Evolutionary conservation across 208 protist species (phyloP).

Genomic region (Leptomonas pyrrhocoris): DNA sequence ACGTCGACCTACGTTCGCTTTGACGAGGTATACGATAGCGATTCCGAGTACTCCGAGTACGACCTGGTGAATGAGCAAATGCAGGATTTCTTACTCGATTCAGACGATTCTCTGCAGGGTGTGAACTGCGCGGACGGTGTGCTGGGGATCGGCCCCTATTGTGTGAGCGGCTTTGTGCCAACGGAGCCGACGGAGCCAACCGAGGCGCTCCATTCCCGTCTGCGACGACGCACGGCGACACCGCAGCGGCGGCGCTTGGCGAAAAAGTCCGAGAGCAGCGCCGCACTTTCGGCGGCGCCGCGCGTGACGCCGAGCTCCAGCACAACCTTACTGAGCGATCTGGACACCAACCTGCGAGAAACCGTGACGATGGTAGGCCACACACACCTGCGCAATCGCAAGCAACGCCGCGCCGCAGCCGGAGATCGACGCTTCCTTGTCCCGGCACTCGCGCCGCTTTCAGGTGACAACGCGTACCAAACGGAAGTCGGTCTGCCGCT

Average conservation of each 20-base stretch:
- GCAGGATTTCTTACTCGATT: conserved; percentile 66
- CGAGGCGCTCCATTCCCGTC: not conserved
- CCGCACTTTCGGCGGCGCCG: conserved; percentile 7
- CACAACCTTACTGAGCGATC: conserved; percentile 10
- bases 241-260: conserved; percentile 29
- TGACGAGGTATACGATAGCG: conserved; percentile 26
- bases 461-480: not conserved
- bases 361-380: not conserved
- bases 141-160: conserved; percentile 11
- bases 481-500: conserved; percentile 5
- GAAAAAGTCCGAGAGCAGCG: conserved; percentile 33
- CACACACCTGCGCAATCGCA: conserved; percentile 6
- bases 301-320: conserved; percentile 28
- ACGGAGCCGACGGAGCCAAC: not conserved
- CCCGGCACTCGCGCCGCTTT: conserved; percentile 7
- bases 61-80: conserved; percentile 76
- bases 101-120: conserved; percentile 34
- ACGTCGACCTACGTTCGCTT: not conserved
- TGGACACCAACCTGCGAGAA: conserved; percentile 18
- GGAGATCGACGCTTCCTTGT: conserved; percentile 25
- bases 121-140: conserved; percentile 29
- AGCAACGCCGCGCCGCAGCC: conserved; percentile 1
- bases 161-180: conserved; percentile 17
- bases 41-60: conserved; percentile 70
- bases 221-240: conserved; percentile 8